Conservation (phyloP, 2,329 filamentous ascomycete species). For the Cladosporium sp. region DNA sequence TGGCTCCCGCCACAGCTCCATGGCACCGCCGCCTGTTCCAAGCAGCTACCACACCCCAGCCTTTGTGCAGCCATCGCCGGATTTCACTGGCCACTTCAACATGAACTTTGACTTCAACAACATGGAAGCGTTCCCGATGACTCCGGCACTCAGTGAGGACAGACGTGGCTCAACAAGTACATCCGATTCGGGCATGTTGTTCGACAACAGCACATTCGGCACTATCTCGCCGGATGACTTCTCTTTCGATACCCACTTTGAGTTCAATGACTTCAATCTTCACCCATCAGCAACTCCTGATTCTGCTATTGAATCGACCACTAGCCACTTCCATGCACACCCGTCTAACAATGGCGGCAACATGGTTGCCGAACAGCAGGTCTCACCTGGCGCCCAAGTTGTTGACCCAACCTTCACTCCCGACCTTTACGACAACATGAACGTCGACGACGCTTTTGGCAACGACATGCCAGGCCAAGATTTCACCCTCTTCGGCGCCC, state of each 20-base stretch:
- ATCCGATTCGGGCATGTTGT: slow-evolving; percentile 40
- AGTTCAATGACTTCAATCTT: slow-evolving; percentile 49
- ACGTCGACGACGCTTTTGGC: slow-evolving; percentile 48
- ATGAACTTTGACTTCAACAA: slow-evolving; percentile 30
- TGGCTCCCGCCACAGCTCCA: slow-evolving; percentile 27
- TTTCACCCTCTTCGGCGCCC: slow-evolving; percentile 55
- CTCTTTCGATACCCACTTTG: slow-evolving; percentile 56
- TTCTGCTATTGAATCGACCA: slow-evolving; percentile 18
- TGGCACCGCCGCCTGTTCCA: slow-evolving; percentile 27
- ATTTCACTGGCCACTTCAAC: slow-evolving; percentile 33
- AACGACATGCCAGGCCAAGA: slow-evolving; percentile 37
- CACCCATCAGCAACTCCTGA: slow-evolving; percentile 27
- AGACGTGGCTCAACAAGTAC: slow-evolving; percentile 25
- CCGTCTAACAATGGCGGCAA: slow-evolving; percentile 8
- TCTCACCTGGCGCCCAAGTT: slow-evolving; percentile 68
- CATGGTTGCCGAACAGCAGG: slow-evolving; percentile 42
- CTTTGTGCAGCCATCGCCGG: slow-evolving; percentile 26
- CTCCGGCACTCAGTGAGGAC: slow-evolving; percentile 32
- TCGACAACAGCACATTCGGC: slow-evolving; percentile 20
- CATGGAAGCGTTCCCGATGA: slow-evolving; percentile 28
- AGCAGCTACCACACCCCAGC: slow-evolving; percentile 28
- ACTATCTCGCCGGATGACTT: slow-evolving; percentile 45
- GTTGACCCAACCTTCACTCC: slow-evolving; percentile 50
- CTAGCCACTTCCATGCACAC: slow-evolving; percentile 1
- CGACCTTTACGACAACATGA: slow-evolving; percentile 45